These are phyloP conservation scores for Lentithecium fluviatile DNA, from an alignment of 495 filamentous ascomycete genomes.

Conservation along the genomic window DNA sequence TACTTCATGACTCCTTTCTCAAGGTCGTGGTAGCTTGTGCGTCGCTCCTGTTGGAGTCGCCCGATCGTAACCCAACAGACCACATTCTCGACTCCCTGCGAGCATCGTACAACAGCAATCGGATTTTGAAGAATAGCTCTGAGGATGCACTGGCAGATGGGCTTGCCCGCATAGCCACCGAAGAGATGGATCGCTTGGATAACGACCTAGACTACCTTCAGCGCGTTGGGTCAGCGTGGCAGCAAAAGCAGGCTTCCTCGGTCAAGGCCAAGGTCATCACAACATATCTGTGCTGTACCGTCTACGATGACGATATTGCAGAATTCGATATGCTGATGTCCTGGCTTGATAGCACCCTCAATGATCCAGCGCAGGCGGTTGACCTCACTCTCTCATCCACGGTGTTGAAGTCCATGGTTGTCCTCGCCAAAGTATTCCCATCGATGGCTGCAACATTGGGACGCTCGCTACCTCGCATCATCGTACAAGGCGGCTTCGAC, in stretches of 20 bases:
- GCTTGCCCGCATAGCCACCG: conserved; percentile 69
- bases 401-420: conserved; percentile 76
- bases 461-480: conserved; percentile 76
- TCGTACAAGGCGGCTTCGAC: conserved; percentile 73
- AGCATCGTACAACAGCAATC: conserved; percentile 46
- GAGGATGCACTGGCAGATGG: conserved; percentile 56
- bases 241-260: conserved; percentile 81
- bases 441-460: conserved; percentile 72
- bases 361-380: conserved; percentile 76
- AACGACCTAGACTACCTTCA: conserved; percentile 85
- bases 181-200: conserved; percentile 83
- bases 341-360: conserved; percentile 80
- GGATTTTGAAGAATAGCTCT: neutral
- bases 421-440: conserved; percentile 71
- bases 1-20: conserved; percentile 83
- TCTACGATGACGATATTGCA: conserved; percentile 74
- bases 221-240: conserved; percentile 72
- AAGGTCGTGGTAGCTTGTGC: conserved; percentile 75
- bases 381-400: conserved; percentile 69
- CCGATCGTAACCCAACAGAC: conserved; percentile 56
- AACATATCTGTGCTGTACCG: conserved; percentile 78
- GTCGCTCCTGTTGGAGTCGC: conserved; percentile 64
- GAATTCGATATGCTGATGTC: conserved; percentile 77
- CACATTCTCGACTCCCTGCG: conserved; percentile 75
- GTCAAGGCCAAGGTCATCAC: conserved; percentile 80